Base-by-base conservation (phyloP, 179 eudicot genomes). In the Beta lomatogona region DNA sequence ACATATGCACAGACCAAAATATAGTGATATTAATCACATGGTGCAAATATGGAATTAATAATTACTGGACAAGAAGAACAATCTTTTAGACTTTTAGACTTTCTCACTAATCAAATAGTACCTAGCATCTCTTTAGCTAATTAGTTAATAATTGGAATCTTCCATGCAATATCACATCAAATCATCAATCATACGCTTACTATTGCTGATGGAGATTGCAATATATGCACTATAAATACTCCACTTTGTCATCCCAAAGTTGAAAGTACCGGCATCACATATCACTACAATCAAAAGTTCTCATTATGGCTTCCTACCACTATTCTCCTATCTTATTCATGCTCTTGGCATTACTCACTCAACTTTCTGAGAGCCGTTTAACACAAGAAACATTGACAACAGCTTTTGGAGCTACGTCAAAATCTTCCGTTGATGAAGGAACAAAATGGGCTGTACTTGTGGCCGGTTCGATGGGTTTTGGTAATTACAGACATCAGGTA, bases 401-500 rank as follows among this genome's bases (percentile, higher is more conserved):
- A 52, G 65, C 25, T 72, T 81, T 73, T 36, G 71, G 36, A 69
- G 44, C 52, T 41, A 41, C 72, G 41, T 44, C 72, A 71, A 79
- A 57, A 63, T 60, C 19, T 55, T 31, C 1, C 1, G 86, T 31
- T 12, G 87, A 73, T 73, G 86, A 85, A 66, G 85, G 85, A 4
- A 85, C 87, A 0, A 82, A 82, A 31, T 85, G 87, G 87, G 87
- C 85, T 0, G 14, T 85, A 4, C 46, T 85, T 8, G 80, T 85
- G 7, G 87, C 87, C 48, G 85, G 87, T 52, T 85, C 87, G 22
- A 76, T 55, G 14, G 64, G 57, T 9, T 85, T 13, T 15, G 3
- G 5, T 0, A 85, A 85, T 57, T 85, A 85, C 16, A 76, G 87
- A 63, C 87, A 85, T 21, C 87, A 85, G 83, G 87, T 85, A 61